phyloP scores from a whole-genome alignment of 78 protist genomes.

The Cyanophora paradoxa region DNA sequence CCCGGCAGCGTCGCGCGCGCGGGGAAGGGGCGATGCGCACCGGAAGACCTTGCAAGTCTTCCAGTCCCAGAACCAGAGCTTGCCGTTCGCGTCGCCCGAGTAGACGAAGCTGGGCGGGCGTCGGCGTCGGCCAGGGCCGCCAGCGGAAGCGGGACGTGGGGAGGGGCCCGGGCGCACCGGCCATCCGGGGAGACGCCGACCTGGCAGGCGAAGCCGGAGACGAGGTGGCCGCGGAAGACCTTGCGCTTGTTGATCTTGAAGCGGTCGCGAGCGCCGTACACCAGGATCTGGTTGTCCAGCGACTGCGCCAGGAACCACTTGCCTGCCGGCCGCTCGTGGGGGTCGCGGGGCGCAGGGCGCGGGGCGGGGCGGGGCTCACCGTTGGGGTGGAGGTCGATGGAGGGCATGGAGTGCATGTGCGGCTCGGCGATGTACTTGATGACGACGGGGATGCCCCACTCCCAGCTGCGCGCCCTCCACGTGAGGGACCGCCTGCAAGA shows the following conservation, averaged over 20 bases:
- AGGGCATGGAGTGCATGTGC: constrained; percentile 40
- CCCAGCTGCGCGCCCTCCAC: too few species aligned
- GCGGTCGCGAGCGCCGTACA: constrained; percentile 44
- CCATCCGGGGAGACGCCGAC: constrained; percentile 90
- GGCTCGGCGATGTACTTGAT: constrained; percentile 77
- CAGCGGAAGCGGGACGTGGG: neutral
- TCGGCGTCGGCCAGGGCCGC: neutral
- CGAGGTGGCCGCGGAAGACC: constrained; percentile 77
- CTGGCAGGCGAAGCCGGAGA: constrained; percentile 89
- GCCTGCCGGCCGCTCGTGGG: neutral
- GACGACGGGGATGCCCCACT: constrained; percentile 85
- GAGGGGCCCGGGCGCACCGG: neutral
- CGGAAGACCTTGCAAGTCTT: constrained; percentile 54
- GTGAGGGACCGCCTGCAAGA: too few species aligned
- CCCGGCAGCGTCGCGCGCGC: neutral
- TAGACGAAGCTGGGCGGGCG: constrained; percentile 28
- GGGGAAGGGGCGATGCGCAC: constrained; percentile 9
- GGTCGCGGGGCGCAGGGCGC: neutral
- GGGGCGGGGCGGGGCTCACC: constrained; percentile 18
- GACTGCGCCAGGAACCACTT: constrained; percentile 74
- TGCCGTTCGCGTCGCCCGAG: constrained; percentile 86
- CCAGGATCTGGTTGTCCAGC: constrained; percentile 84
- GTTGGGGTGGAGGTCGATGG: constrained; percentile 73
- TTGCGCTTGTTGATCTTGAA: constrained; percentile 71
- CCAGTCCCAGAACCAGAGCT: constrained; percentile 93